Conservation (phyloP, 1,139 yeast genomes). For the Eremothecium sinecaudum region DNA sequence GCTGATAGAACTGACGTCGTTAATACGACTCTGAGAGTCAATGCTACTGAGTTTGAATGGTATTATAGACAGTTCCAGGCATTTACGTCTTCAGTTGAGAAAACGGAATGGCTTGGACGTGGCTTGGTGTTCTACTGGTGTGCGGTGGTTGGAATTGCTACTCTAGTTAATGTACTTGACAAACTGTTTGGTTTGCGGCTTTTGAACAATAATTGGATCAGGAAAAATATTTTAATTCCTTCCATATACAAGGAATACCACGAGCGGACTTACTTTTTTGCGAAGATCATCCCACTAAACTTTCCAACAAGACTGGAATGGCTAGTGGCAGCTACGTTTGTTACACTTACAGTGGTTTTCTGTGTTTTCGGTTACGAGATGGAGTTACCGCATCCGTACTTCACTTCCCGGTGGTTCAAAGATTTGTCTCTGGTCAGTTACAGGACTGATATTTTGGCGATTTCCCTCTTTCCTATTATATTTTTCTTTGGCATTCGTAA, state of each 20-base stretch:
- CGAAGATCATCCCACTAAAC: conserved; percentile 30
- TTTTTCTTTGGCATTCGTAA: conserved; percentile 53
- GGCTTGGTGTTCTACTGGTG: conserved; percentile 36
- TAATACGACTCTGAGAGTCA: conserved; percentile 29
- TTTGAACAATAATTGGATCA: conserved; percentile 11
- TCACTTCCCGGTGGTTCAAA: conserved; percentile 34
- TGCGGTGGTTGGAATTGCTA: conserved; percentile 27
- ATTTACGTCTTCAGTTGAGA: conserved; percentile 24
- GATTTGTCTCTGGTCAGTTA: conserved; percentile 41
- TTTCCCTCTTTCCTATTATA: conserved; percentile 44
- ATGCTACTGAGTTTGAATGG: conserved; percentile 27
- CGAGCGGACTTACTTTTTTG: conserved; percentile 31
- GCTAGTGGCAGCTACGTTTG: conserved; percentile 33
- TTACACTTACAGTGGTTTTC: conserved; percentile 33
- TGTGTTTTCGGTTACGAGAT: conserved; percentile 33
- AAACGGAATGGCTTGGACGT: conserved; percentile 37
- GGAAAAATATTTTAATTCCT: conserved; percentile 36
- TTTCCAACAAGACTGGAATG: conserved; percentile 45
- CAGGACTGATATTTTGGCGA: conserved; percentile 43
- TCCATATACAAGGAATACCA: conserved; percentile 35
- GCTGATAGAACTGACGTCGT: conserved; percentile 18
- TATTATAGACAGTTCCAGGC: conserved; percentile 32
- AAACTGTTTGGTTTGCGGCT: conserved; percentile 15
- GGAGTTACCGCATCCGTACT: conserved; percentile 35
- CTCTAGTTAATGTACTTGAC: conserved; percentile 25